Evolutionary conservation across 2,329 filamentous ascomycete genomes (phyloP).

Genomic region (Calonectria fujianensis): DNA sequence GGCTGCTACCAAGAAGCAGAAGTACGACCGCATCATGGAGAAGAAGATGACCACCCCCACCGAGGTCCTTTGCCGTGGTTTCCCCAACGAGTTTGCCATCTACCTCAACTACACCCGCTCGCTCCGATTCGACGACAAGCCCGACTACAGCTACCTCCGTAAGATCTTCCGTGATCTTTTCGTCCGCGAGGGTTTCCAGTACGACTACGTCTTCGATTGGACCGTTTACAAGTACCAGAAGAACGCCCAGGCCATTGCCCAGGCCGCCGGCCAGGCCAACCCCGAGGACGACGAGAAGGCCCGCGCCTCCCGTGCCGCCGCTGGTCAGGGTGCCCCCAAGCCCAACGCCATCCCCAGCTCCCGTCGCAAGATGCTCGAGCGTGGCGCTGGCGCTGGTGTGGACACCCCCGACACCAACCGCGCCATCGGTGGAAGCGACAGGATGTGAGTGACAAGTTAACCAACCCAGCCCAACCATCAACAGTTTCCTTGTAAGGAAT

Average conservation of each 20-base stretch:
- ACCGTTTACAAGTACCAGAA: conserved; percentile 99
- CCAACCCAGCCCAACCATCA: conserved; percentile 62
- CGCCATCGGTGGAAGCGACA: conserved; percentile 87
- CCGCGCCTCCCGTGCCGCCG: conserved; percentile 80
- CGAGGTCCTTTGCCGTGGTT: conserved; percentile 98
- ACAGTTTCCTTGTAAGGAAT: conserved; percentile 89
- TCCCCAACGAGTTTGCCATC: conserved; percentile 99
- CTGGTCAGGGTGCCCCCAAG: conserved; percentile 79
- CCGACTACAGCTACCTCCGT: conserved; percentile 98
- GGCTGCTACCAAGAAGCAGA: conserved; percentile 99
- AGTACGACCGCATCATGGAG: conserved; percentile 99
- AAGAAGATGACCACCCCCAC: conserved; percentile 99
- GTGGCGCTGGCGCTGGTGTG: conserved; percentile 73
- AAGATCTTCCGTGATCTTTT: conserved; percentile 99
- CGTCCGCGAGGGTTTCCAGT: conserved; percentile 99
- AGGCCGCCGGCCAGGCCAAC: conserved; percentile 81
- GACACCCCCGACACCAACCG: conserved; percentile 84
- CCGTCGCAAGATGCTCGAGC: conserved; percentile 90
- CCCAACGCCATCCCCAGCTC: conserved; percentile 84
- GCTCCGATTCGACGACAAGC: conserved; percentile 99
- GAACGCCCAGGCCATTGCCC: conserved; percentile 95
- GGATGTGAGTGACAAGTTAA: conserved; percentile 91
- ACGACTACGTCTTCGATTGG: conserved; percentile 99
- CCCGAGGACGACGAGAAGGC: conserved; percentile 86
- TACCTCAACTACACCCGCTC: conserved; percentile 99